Evolutionary conservation across 306 rosid genomes (phyloP).

Genomic region (Medicago arabica): DNA sequence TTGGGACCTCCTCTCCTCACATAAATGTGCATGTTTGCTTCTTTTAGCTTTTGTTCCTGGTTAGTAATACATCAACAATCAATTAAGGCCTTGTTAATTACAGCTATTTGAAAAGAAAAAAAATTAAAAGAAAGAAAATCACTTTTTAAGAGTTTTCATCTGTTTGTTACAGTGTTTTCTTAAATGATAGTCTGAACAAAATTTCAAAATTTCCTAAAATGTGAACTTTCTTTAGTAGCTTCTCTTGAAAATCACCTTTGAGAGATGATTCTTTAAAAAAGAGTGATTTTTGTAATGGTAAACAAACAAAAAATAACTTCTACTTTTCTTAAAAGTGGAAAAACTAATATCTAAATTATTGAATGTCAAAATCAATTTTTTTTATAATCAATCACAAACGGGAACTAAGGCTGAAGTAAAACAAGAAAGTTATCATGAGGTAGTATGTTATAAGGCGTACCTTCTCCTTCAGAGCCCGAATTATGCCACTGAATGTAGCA

Average conservation of each 20-base stretch:
- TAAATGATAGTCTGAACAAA: background rate
- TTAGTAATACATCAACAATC: conserved; percentile 40
- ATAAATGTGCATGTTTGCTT: conserved; percentile 79
- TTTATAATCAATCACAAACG: background rate
- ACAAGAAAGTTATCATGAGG: too few relatives aligned
- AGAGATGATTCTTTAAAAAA: background rate
- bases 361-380: background rate
- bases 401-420: too few relatives aligned
- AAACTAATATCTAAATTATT: background rate
- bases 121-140: background rate
- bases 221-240: background rate
- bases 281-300: too few relatives aligned
- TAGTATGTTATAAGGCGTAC: conserved; percentile 43
- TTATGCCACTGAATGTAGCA: conserved; percentile 93
- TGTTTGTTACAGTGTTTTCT: background rate
- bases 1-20: conserved; percentile 99
- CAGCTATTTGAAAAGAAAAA: too few relatives aligned
- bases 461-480: conserved; percentile 92
- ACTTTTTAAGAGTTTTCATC: background rate
- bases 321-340: too few relatives aligned
- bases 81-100: conserved; percentile 1
- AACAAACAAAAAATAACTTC: too few relatives aligned
- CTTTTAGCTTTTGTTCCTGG: conserved; percentile 90
- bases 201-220: background rate
- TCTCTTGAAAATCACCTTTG: background rate